These are phyloP conservation scores for Mycothermus thermophilus DNA, from an alignment of 495 filamentous ascomycete species.

Conservation along the genomic window DNA sequence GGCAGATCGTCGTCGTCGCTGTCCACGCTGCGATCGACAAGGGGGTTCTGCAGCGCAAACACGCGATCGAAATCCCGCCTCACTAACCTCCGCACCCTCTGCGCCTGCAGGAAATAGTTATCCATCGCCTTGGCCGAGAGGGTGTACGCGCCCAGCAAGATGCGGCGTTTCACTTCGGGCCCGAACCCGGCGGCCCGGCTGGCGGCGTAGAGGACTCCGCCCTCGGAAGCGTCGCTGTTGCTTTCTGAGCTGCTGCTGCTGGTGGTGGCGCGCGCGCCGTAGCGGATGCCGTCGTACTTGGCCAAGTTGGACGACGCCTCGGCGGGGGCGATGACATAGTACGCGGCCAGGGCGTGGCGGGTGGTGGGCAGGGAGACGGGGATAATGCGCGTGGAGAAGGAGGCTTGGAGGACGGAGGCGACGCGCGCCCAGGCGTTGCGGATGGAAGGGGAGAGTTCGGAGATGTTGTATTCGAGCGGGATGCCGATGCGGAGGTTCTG, in stretches of 20 bases:
- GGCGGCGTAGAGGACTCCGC: slow-evolving; percentile 52
- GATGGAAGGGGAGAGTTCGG: slow-evolving; percentile 53
- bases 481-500: slow-evolving; percentile 40
- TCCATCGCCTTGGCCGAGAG: slow-evolving; percentile 83
- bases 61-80: slow-evolving; percentile 70
- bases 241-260: too few species aligned
- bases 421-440: slow-evolving; percentile 53
- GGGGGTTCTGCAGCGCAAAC: slow-evolving; percentile 54
- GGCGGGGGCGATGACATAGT: slow-evolving; percentile 88
- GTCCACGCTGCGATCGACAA: slow-evolving; percentile 32
- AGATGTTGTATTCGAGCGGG: slow-evolving; percentile 77
- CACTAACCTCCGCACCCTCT: slow-evolving; percentile 72
- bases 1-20: slow-evolving; percentile 27
- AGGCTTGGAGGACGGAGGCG: slow-evolving; percentile 37
- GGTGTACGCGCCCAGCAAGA: slow-evolving; percentile 80
- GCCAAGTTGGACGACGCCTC: slow-evolving; percentile 96
- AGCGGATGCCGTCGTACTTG: slow-evolving; percentile 91
- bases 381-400: slow-evolving; percentile 52
- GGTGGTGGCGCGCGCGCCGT: slow-evolving; percentile 39
- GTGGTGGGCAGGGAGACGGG: slow-evolving; percentile 76
- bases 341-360: slow-evolving; percentile 71
- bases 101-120: slow-evolving; percentile 93
- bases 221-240: slow-evolving; percentile 22
- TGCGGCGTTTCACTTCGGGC: slow-evolving; percentile 68
- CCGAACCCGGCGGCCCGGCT: slow-evolving; percentile 67